Conservation (phyloP, 2,329 filamentous ascomycete genomes). For the Zasmidium citrigriseum region DNA sequence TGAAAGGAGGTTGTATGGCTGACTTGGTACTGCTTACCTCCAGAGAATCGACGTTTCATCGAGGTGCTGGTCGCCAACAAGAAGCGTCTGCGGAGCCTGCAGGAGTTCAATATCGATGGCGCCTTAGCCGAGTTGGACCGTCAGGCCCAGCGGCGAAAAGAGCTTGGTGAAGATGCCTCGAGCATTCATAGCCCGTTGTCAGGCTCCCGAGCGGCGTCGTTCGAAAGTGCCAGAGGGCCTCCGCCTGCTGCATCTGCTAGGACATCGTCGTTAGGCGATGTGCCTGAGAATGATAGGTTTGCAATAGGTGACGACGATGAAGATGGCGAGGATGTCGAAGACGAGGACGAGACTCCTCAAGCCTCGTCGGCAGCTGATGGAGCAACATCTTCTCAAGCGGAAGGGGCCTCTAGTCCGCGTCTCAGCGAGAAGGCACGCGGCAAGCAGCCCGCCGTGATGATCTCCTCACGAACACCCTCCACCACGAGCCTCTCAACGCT, state of each 20-base stretch:
- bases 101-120: slow-evolving; percentile 87
- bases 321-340: slow-evolving; percentile 64
- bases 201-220: slow-evolving; percentile 56
- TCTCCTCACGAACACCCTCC: slow-evolving; percentile 70
- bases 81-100: slow-evolving; percentile 80
- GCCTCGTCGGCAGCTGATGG: slow-evolving; percentile 29
- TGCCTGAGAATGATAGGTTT: slow-evolving; percentile 82
- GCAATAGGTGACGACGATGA: slow-evolving; percentile 85
- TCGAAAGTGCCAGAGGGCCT: slow-evolving; percentile 62
- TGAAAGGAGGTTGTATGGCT: neutral
- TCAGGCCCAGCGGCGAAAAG: slow-evolving; percentile 69
- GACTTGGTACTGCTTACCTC: slow-evolving; percentile 7
- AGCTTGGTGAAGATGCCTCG: slow-evolving; percentile 22
- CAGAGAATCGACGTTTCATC: slow-evolving; percentile 79
- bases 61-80: slow-evolving; percentile 77
- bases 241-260: slow-evolving; percentile 57
- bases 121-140: slow-evolving; percentile 89
- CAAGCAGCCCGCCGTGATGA: slow-evolving; percentile 80
- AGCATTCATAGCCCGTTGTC: slow-evolving; percentile 34
- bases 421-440: slow-evolving; percentile 98
- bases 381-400: slow-evolving; percentile 69
- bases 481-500: slow-evolving; percentile 75
- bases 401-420: slow-evolving; percentile 54
- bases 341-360: slow-evolving; percentile 35
- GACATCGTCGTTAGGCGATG: slow-evolving; percentile 62